Base-by-base conservation (phyloP, 169 alveolate genomes). In the Fabrea salina region DNA sequence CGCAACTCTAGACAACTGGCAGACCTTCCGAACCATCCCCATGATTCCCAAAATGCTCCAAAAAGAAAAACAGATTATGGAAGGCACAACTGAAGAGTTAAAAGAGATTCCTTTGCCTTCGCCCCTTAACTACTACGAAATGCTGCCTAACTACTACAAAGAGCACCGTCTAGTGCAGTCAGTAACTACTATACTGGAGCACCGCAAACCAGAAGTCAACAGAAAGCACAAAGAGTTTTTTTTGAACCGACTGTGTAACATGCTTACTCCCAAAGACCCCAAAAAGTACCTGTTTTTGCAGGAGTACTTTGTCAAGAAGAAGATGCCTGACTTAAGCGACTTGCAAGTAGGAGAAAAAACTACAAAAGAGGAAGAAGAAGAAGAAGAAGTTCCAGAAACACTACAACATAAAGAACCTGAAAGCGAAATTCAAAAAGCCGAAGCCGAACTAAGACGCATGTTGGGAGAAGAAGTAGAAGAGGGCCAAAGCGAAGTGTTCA, bases 71-170 rank as follows among this genome's bases (percentile, higher is more conserved):
- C n/a, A n/a, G n/a, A n/a, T n/a, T n/a, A n/a, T n/a, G n/a, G n/a
- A n/a, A n/a, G n/a, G n/a, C n/a, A n/a, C n/a, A n/a, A n/a, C n/a
- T n/a, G n/a, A n/a, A n/a, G n/a, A n/a, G n/a, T n/a, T n/a, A n/a
- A n/a, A n/a, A n/a, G n/a, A n/a, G n/a, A n/a, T n/a, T n/a, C n/a
- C n/a, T n/a, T n/a, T n/a, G n/a, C 49, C 74, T 0, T 35, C 54
- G n/a, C 11, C n/a, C 50, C 13, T 33, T 13, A 61, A 61, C 39
- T 61, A 61, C 32, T 61, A 61, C 25, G 74, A 61, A 61, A 61
- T 30, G 16, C 74, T 61, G 32, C 74, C 74, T 33, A 61, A 35
- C n/a, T 61, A 61, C 3, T 37, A 61, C 39, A 22, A 35, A 32
- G 32, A 35, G 16, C 43, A 61, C 3, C 16, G 74, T 13, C 74